Conservation (phyloP, 192 early-diverging fungal genomes). For the Coemansia sp. region DNA sequence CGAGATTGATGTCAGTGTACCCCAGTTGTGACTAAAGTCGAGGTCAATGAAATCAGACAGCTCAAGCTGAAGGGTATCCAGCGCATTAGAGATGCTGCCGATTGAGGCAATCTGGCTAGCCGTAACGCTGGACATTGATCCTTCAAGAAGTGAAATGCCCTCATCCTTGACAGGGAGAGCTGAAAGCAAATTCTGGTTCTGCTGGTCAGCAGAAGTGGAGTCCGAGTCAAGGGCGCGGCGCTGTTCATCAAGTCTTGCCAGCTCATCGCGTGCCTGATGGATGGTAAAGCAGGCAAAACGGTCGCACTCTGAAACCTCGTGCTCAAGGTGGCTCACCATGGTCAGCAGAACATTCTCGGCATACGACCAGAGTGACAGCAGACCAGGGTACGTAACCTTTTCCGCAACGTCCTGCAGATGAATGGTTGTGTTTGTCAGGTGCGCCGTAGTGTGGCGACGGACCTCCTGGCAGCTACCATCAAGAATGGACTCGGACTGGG, state of each 20-base stretch:
- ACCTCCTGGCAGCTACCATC: slow-evolving; percentile 61
- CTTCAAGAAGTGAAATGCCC: slow-evolving; percentile 11
- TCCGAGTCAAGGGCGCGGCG: slow-evolving; percentile 26
- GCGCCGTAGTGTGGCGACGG: slow-evolving; percentile 46
- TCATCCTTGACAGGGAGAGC: slow-evolving; percentile 21
- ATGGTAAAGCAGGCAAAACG: slow-evolving; percentile 53
- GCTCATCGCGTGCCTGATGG: slow-evolving; percentile 36
- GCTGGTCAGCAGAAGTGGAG: slow-evolving; percentile 7
- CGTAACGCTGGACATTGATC: slow-evolving; percentile 43
- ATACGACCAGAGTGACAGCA: slow-evolving; percentile 84
- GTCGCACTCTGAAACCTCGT: slow-evolving; percentile 63
- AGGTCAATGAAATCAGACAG: slow-evolving; percentile 61
- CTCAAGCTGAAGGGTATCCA: slow-evolving; percentile 50
- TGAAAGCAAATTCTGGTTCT: not conserved
- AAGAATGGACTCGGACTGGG: slow-evolving; percentile 59
- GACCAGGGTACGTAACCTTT: slow-evolving; percentile 75
- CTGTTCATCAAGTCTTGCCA: slow-evolving; percentile 30
- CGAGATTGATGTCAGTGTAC: slow-evolving; percentile 53
- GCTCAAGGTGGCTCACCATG: slow-evolving; percentile 62
- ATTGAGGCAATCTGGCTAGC: slow-evolving; percentile 56
- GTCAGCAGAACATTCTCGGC: slow-evolving; percentile 73
- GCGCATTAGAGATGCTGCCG: slow-evolving; percentile 51
- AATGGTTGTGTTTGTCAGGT: slow-evolving; percentile 57
- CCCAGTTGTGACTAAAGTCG: slow-evolving; percentile 61
- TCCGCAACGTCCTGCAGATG: slow-evolving; percentile 66